phyloP scores from a whole-genome alignment of 192 early-diverging fungal genomes.

The Podila minutissima region DNA sequence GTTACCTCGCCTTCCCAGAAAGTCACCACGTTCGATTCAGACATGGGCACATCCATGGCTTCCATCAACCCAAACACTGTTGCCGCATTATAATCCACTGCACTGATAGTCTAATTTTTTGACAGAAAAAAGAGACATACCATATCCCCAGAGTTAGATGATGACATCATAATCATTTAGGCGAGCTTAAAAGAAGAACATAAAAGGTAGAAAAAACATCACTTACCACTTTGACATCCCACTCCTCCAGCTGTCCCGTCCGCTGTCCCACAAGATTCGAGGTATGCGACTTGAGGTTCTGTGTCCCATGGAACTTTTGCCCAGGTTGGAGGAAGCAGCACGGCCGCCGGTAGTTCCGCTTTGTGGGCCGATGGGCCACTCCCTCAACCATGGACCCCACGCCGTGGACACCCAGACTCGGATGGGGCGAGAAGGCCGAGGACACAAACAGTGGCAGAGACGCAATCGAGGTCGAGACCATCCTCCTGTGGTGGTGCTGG shows the following conservation, averaged over 20 bases:
- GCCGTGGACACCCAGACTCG: neutral
- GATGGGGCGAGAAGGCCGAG: constrained; percentile 6
- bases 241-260: constrained; percentile 46
- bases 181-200: neutral
- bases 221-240: constrained; percentile 57
- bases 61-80: constrained; percentile 65
- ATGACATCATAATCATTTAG: too few species aligned
- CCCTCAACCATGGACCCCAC: neutral
- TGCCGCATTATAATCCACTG: constrained; percentile 50
- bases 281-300: constrained; percentile 32
- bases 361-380: neutral
- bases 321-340: constrained; percentile 54
- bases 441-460: constrained; percentile 38
- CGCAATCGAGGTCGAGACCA: constrained; percentile 7
- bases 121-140: neutral
- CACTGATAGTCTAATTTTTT: constrained; percentile 47
- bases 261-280: constrained; percentile 8
- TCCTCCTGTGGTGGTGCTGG: neutral
- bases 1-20: constrained; percentile 71
- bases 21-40: constrained; percentile 60
- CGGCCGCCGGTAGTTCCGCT: constrained; percentile 28
- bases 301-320: constrained; percentile 49
- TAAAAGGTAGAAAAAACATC: neutral
- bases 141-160: neutral
- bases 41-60: constrained; percentile 65